These are phyloP conservation scores for Mycothermus thermophilus DNA, from an alignment of 495 filamentous ascomycete genomes.

Conservation along the genomic window DNA sequence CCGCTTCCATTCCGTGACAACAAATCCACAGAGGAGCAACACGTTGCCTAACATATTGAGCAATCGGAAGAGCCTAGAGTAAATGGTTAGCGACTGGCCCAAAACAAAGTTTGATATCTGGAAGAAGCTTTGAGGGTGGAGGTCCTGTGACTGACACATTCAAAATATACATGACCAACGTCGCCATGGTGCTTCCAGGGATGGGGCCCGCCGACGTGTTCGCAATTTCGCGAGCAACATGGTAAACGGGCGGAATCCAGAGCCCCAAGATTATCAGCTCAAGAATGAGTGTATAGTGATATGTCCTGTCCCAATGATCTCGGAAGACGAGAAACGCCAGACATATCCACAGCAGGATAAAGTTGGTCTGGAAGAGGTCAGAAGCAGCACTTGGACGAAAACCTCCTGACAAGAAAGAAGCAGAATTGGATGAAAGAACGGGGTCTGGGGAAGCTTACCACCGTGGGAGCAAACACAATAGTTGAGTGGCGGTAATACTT, in stretches of 20 bases:
- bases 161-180: constrained; percentile 11
- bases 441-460: too few species aligned
- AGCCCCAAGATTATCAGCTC: constrained; percentile 18
- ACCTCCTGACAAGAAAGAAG: too few species aligned
- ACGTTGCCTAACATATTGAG: constrained; percentile 17
- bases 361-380: constrained; percentile 8
- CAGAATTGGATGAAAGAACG: too few species aligned
- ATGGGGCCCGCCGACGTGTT: background rate
- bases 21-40: constrained; percentile 10
- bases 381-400: background rate
- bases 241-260: constrained; percentile 19
- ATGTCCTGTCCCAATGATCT: constrained; percentile 8
- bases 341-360: constrained; percentile 18
- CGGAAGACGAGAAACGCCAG: constrained; percentile 10
- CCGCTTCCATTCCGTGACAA: constrained; percentile 8
- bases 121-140: background rate
- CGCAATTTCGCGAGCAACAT: constrained; percentile 5
- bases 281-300: constrained; percentile 9
- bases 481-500: constrained; percentile 11
- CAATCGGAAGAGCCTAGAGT: constrained; percentile 13
- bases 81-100: background rate
- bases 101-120: too few species aligned
- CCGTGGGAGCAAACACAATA: constrained; percentile 15
- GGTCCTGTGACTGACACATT: constrained; percentile 16
- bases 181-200: constrained; percentile 3